phyloP scores from a whole-genome alignment of 768 basidiomycete species.

The Naganishia vishniacii region DNA sequence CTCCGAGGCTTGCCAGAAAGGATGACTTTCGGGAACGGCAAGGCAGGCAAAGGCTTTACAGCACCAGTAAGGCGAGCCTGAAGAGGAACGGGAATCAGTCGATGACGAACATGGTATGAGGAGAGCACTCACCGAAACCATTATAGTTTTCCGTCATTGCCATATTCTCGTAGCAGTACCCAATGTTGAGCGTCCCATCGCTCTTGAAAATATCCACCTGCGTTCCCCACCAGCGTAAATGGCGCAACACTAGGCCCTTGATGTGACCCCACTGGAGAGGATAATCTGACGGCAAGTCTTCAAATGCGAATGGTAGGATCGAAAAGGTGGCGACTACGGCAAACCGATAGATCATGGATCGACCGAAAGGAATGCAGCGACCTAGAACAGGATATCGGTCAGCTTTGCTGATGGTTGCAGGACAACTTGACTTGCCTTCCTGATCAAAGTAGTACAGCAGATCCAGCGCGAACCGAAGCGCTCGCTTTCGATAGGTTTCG shows the following conservation, averaged over 20 bases:
- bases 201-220: constrained; percentile 55
- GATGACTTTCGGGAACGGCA: constrained; percentile 61
- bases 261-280: constrained; percentile 66
- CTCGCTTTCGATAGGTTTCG: constrained; percentile 62
- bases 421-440: constrained; percentile 53
- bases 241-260: constrained; percentile 67
- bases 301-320: constrained; percentile 60
- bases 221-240: constrained; percentile 65
- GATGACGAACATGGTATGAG: neutral
- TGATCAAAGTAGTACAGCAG: constrained; percentile 71
- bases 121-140: constrained; percentile 39
- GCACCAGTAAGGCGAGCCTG: constrained; percentile 74
- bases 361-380: constrained; percentile 67
- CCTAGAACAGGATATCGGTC: constrained; percentile 50
- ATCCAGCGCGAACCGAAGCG: constrained; percentile 61
- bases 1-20: constrained; percentile 67
- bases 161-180: constrained; percentile 65
- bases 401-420: neutral
- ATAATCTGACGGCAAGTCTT: constrained; percentile 60
- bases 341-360: constrained; percentile 70
- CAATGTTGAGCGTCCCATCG: constrained; percentile 68
- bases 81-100: constrained; percentile 29
- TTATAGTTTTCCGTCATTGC: constrained; percentile 74
- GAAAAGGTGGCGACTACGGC: constrained; percentile 77
- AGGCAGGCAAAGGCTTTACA: constrained; percentile 70